These are phyloP conservation scores for Vicia faba DNA, from an alignment of 306 rosid species.

Conservation along the genomic window DNA sequence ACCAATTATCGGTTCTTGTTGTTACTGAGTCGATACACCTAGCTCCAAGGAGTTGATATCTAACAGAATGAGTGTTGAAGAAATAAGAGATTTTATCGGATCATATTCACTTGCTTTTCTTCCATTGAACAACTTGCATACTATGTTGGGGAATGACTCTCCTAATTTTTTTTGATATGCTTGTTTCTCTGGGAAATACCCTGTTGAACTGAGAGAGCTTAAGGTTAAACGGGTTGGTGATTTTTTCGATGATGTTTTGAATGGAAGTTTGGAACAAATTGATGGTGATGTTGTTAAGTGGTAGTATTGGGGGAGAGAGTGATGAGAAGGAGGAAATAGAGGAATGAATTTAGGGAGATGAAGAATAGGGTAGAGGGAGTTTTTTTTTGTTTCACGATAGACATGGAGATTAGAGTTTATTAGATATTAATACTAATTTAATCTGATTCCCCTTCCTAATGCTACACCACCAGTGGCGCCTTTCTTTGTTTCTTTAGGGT, in stretches of 20 bases:
- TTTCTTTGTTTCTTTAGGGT: too few species aligned
- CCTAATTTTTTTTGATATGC: constrained; percentile 81
- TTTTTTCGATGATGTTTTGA: constrained; percentile 88
- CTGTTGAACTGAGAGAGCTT: constrained; percentile 82
- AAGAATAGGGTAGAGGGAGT: too few species aligned
- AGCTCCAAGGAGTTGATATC: constrained; percentile 93
- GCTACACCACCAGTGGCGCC: too few species aligned
- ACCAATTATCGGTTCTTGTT: constrained; percentile 86
- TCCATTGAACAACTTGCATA: constrained; percentile 67
- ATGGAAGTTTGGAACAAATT: constrained; percentile 77
- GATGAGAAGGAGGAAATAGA: too few species aligned
- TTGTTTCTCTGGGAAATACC: constrained; percentile 91
- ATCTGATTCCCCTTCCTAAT: too few species aligned
- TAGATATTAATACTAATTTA: too few species aligned
- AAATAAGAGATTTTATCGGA: constrained; percentile 80
- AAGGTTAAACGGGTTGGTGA: constrained; percentile 94
- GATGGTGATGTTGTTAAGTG: too few species aligned
- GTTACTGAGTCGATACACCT: constrained; percentile 95
- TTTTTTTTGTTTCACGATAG: too few species aligned
- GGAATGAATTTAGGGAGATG: too few species aligned
- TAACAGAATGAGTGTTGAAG: constrained; percentile 82
- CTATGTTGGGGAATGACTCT: constrained; percentile 51
- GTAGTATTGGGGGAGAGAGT: too few species aligned
- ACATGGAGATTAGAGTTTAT: too few species aligned
- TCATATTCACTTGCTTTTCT: constrained; percentile 92